Percentiles rank a stretch among this genome's conserved stretches.
These are phyloP conservation scores for Claviceps arundinis DNA, from an alignment of 2,329 filamentous ascomycete genomes.

Conservation along the genomic window DNA sequence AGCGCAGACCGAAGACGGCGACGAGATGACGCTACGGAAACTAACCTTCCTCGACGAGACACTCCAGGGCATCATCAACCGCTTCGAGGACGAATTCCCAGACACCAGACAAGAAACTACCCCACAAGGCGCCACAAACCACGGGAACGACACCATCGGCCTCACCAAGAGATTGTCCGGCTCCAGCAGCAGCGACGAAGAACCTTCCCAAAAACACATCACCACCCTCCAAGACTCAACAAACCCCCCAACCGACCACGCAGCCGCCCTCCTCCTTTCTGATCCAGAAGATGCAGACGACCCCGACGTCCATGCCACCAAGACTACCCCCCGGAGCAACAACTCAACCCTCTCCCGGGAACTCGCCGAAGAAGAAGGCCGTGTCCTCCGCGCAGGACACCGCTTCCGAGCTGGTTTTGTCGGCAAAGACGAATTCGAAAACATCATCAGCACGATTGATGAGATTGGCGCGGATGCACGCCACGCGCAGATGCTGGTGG, in stretches of 20 bases:
- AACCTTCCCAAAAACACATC: constrained; percentile 13
- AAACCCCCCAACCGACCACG: too few relatives aligned
- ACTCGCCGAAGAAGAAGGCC: constrained; percentile 44
- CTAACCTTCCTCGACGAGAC: constrained; percentile 82
- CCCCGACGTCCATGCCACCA: constrained; percentile 26
- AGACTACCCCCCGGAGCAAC: constrained; percentile 34
- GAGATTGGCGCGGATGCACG: constrained; percentile 37
- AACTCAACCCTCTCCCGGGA: constrained; percentile 41
- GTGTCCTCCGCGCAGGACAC: constrained; percentile 41
- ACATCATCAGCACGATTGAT: constrained; percentile 34
- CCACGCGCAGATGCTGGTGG: constrained; percentile 40
- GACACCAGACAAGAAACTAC: constrained; percentile 49
- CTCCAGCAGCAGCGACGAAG: constrained; percentile 6
- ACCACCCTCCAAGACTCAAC: too few relatives aligned
- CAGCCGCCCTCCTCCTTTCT: too few relatives aligned
- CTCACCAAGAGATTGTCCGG: constrained; percentile 2
- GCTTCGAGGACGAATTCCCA: constrained; percentile 93
- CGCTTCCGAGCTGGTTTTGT: constrained; percentile 41
- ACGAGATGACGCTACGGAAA: constrained; percentile 69
- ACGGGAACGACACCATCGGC: background rate
- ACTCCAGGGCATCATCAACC: constrained; percentile 78
- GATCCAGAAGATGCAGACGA: constrained; percentile 40
- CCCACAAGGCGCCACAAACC: background rate
- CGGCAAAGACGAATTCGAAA: constrained; percentile 37
- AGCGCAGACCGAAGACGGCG: constrained; percentile 52